A percentile compares a stretch with the other conserved stretches of the same genome.
Conservation (phyloP, 495 filamentous ascomycete species). For the Xylaria longipes region DNA sequence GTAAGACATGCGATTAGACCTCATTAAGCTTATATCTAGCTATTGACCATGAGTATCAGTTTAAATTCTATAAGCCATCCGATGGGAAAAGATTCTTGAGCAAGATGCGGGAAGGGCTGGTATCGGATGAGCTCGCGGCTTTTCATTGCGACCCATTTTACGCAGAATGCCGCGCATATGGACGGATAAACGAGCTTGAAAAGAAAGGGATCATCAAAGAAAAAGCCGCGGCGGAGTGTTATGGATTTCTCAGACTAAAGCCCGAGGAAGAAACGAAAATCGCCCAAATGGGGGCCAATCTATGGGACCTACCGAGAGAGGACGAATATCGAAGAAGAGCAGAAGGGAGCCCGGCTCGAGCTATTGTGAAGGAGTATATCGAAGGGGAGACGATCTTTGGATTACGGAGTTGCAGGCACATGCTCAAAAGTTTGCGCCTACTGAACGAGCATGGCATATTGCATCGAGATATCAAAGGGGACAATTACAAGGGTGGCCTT, state of each 20-base stretch:
- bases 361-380: background rate
- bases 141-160: background rate
- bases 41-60: background rate
- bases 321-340: conserved; percentile 4
- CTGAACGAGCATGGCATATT: background rate
- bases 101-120: background rate
- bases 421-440: background rate
- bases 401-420: background rate
- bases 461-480: background rate
- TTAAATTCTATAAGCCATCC: background rate
- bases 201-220: background rate
- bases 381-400: background rate
- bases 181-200: background rate
- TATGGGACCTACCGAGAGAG: background rate
- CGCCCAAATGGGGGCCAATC: background rate
- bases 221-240: background rate
- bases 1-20: background rate
- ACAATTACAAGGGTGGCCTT: background rate
- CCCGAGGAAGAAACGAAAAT: background rate
- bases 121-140: background rate
- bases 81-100: background rate
- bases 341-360: background rate
- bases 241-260: background rate
- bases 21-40: background rate
- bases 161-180: background rate